Evolutionary conservation across 202 grass and related monocot genomes (phyloP).

Genomic region (Setaria viridis): DNA sequence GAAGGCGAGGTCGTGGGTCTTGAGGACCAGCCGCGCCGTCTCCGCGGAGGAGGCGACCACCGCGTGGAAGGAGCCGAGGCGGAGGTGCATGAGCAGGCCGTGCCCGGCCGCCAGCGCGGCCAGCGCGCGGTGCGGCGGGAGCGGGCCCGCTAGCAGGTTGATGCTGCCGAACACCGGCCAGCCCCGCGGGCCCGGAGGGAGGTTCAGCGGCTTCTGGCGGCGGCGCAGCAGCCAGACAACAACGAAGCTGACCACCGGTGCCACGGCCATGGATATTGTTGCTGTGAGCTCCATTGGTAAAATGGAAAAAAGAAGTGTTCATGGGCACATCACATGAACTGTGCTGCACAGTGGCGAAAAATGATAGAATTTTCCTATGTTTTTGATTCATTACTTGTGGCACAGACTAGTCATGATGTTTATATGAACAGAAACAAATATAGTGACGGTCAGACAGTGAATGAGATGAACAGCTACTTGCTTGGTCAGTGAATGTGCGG

Average conservation of each 20-base stretch:
- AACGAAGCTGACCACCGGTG: neutral
- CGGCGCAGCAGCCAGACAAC: neutral
- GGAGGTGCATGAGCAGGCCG: conserved; percentile 48
- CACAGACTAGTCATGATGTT: too few relatives aligned
- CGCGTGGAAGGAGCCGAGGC: conserved; percentile 37
- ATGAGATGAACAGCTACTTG: too few relatives aligned
- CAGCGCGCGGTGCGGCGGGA: conserved; percentile 38
- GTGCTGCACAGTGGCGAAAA: too few relatives aligned
- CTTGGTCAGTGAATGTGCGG: too few relatives aligned
- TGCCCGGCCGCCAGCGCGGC: conserved; percentile 35
- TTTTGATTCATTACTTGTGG: too few relatives aligned
- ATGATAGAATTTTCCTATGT: too few relatives aligned
- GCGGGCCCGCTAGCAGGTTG: neutral
- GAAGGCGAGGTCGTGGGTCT: neutral
- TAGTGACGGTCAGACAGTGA: too few relatives aligned
- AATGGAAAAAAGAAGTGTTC: too few relatives aligned
- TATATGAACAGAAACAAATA: too few relatives aligned
- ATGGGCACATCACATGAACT: too few relatives aligned
- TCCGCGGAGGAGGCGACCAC: conserved; percentile 6
- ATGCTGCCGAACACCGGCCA: conserved; percentile 23
- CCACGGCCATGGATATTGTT: neutral
- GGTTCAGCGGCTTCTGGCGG: neutral
- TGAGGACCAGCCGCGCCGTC: neutral
- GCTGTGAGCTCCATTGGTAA: neutral
- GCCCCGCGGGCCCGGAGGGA: neutral